Base-by-base conservation (phyloP, 2,329 filamentous ascomycete species). In the Trichoderma asperellum region DNA sequence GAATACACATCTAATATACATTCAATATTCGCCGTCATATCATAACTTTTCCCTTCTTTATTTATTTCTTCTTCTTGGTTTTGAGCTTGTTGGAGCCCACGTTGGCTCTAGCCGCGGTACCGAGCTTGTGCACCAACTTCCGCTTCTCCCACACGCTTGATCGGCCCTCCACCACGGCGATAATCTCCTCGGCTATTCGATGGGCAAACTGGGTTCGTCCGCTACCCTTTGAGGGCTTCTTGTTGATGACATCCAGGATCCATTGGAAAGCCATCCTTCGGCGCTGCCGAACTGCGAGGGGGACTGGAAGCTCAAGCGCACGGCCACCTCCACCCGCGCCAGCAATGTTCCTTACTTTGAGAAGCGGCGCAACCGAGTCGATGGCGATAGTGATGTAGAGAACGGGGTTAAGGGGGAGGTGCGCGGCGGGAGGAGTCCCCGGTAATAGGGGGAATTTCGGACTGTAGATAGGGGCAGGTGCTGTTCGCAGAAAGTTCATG, bases 341-440 rank as follows among this genome's bases (percentile, higher is more conserved):
- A 76, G 89, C 89, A 75, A 93, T 87, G 71, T 87, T 87, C 67
- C 89, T 88, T 76, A 99, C 90, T 73, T 91, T 91, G 76, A 99
- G 84, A 18, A 99, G 86, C 11, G 96, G 96, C 1, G 94, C 93
- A 29, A 99, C 91, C 11, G 93, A 96, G 84, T 99, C 96, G 76
- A 99, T 90, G 37, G 94, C 94, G 37, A 96, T 86, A 14, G 91
- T 93, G 59, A 99, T 89, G 83, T 98, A 99, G 67, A 92, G 87
- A 67, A 96, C 86, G 1, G 96, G 96, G 80, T 97, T 92, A 37
- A 97, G 88, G 2, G 96, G 94, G 11, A 99, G 90, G 75, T 95
- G 90, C 4, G 87, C 83, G 29, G 92, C 85, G 1, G 94, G 92
- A 1, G 94, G 93, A 1, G 90, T 85, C 68, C 92, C 92, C 2